A percentile compares a stretch with the other conserved stretches of the same genome.
phyloP scores from a whole-genome alignment of 495 filamentous ascomycete species.

The Bathelium albidoporum region DNA sequence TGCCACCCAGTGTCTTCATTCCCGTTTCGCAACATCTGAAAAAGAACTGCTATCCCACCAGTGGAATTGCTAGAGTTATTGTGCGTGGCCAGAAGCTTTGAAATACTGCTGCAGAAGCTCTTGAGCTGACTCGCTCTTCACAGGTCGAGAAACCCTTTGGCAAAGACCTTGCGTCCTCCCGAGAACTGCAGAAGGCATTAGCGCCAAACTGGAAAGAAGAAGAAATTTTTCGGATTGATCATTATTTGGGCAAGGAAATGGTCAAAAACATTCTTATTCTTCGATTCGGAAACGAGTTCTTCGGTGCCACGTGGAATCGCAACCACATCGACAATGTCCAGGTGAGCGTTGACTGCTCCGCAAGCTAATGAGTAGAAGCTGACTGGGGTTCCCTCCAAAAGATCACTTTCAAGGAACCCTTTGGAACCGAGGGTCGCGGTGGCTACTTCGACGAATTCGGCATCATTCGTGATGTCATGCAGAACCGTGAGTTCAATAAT shows the following conservation, averaged over 20 bases:
- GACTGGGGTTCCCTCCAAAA: slow-evolving; percentile 18
- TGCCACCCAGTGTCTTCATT: slow-evolving; percentile 96
- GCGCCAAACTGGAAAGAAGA: slow-evolving; percentile 99
- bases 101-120: background rate
- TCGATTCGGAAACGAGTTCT: slow-evolving; percentile 97
- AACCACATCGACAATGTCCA: slow-evolving; percentile 99
- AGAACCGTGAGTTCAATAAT: slow-evolving; percentile 37
- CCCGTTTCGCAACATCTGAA: slow-evolving; percentile 95
- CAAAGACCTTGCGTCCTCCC: slow-evolving; percentile 88
- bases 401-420: slow-evolving; percentile 99
- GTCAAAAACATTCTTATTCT: slow-evolving; percentile 99
- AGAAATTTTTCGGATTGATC: slow-evolving; percentile 98
- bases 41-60: slow-evolving; percentile 86
- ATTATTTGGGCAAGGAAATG: slow-evolving; percentile 99
- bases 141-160: slow-evolving; percentile 99
- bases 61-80: slow-evolving; percentile 85
- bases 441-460: slow-evolving; percentile 99
- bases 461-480: slow-evolving; percentile 90
- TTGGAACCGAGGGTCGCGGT: slow-evolving; percentile 97
- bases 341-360: slow-evolving; percentile 6
- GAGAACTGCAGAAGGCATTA: slow-evolving; percentile 87
- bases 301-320: slow-evolving; percentile 97
- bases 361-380: slow-evolving; percentile 18
- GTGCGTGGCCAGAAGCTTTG: slow-evolving; percentile 39
- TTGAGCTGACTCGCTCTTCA: background rate